A percentile compares a stretch with the other conserved stretches of the same genome.
Conservation (phyloP, 23 red algal genomes). For the Cyanidioschyzon merolae region DNA sequence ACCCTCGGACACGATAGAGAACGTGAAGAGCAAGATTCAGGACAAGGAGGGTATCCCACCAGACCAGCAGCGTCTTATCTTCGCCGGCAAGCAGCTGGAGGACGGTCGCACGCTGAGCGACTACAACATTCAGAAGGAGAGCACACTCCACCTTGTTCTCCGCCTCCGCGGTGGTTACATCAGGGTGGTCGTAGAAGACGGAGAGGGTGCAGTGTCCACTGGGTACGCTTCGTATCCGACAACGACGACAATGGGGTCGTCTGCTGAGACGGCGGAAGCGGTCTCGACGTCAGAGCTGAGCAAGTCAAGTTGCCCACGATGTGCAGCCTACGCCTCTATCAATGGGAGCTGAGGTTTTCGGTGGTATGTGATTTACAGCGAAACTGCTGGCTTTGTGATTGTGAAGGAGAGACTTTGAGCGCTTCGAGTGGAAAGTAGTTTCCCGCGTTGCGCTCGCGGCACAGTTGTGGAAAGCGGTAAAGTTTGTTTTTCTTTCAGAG, state of each 20-base stretch:
- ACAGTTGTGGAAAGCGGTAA: too few relatives aligned
- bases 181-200: not conserved
- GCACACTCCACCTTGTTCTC: slow-evolving; percentile 83
- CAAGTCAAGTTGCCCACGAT: too few relatives aligned
- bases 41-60: slow-evolving; percentile 99
- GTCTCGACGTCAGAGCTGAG: too few relatives aligned
- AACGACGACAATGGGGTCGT: not conserved
- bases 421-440: too few relatives aligned
- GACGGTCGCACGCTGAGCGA: slow-evolving; percentile 84
- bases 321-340: too few relatives aligned
- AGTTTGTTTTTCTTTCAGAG: too few relatives aligned
- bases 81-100: slow-evolving; percentile 93
- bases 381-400: too few relatives aligned
- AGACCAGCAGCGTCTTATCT: slow-evolving; percentile 95
- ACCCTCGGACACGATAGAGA: slow-evolving; percentile 95
- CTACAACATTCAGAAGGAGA: slow-evolving; percentile 99
- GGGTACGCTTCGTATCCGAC: not conserved
- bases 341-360: too few relatives aligned
- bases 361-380: too few relatives aligned
- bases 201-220: not conserved
- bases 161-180: slow-evolving; percentile 66
- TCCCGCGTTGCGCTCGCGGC: too few relatives aligned
- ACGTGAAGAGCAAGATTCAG: slow-evolving; percentile 98
- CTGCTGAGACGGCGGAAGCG: too few relatives aligned
- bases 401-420: too few relatives aligned